Evolutionary conservation across 2,329 filamentous ascomycete species (phyloP).

Genomic region (Exophiala alcalophila): DNA sequence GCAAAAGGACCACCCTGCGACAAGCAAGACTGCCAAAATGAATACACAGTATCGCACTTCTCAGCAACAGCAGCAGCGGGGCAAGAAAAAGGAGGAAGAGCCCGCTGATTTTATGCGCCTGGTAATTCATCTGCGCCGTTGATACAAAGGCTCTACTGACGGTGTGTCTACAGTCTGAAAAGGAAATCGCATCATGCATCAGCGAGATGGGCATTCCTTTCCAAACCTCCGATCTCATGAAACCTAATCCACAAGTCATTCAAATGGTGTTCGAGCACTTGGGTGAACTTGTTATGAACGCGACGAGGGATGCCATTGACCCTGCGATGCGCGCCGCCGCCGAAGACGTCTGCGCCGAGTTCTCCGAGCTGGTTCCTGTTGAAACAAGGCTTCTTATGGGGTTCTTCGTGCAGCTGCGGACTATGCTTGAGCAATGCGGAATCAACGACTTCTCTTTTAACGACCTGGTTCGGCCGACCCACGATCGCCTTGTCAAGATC

Average conservation of each 20-base stretch:
- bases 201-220: constrained; percentile 94
- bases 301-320: constrained; percentile 87
- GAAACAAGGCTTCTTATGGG: constrained; percentile 95
- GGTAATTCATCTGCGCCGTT: constrained; percentile 38
- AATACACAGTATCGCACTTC: constrained; percentile 50
- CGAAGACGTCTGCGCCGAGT: constrained; percentile 77
- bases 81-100: constrained; percentile 56
- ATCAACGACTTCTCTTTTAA: constrained; percentile 91
- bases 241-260: constrained; percentile 89
- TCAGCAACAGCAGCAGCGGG: constrained; percentile 45
- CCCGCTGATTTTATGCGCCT: constrained; percentile 58
- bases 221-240: constrained; percentile 79
- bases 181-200: constrained; percentile 93
- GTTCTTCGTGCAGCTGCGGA: constrained; percentile 82
- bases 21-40: constrained; percentile 50
- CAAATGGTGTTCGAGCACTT: constrained; percentile 99
- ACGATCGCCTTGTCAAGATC: constrained; percentile 86
- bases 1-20: not conserved
- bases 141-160: constrained; percentile 9
- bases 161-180: constrained; percentile 56
- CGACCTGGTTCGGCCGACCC: constrained; percentile 86
- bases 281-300: constrained; percentile 88
- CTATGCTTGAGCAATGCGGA: constrained; percentile 78
- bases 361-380: constrained; percentile 74
- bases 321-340: constrained; percentile 91